A percentile compares a stretch with the other conserved stretches of the same genome.
These are phyloP conservation scores for Roridomyces roridus DNA, from an alignment of 768 basidiomycete genomes.

Conservation along the genomic window DNA sequence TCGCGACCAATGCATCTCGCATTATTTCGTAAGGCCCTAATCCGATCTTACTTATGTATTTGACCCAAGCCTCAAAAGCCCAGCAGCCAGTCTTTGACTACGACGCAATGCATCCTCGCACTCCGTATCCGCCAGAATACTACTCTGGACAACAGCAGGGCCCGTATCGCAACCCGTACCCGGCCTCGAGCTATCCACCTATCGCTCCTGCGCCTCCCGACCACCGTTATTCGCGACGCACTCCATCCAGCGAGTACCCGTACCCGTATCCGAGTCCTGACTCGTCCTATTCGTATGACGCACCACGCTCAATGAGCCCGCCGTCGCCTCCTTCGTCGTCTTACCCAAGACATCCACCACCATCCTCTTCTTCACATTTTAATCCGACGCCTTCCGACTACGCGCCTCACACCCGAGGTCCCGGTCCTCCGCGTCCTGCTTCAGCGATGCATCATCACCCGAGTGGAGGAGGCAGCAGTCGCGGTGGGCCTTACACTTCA, in stretches of 20 bases:
- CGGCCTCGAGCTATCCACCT: slow-evolving; percentile 13
- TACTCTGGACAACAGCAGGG: background rate
- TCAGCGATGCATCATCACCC: slow-evolving; percentile 26
- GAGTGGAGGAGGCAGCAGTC: slow-evolving; percentile 28
- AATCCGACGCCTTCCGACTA: slow-evolving; percentile 56
- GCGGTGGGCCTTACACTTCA: slow-evolving; percentile 45
- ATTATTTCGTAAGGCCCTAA: slow-evolving; percentile 27
- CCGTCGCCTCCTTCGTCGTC: slow-evolving; percentile 4
- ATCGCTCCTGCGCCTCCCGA: slow-evolving; percentile 18
- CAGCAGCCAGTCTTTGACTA: slow-evolving; percentile 3
- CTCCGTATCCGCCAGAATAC: slow-evolving; percentile 7
- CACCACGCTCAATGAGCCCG: slow-evolving; percentile 3
- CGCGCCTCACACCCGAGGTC: slow-evolving; percentile 40
- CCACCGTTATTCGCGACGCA: slow-evolving; percentile 2
- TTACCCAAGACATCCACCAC: slow-evolving; percentile 18
- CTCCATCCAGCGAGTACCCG: background rate
- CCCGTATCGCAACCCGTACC: background rate
- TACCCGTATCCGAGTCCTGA: slow-evolving; percentile 13
- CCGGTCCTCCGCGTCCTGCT: slow-evolving; percentile 31
- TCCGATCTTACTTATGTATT: slow-evolving; percentile 22
- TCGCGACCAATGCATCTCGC: slow-evolving; percentile 21
- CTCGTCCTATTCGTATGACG: slow-evolving; percentile 9
- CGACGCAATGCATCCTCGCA: slow-evolving; percentile 12
- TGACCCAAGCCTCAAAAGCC: slow-evolving; percentile 10
- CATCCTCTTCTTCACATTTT: slow-evolving; percentile 43